Evolutionary conservation across 257 asterid genomes (phyloP).

Genomic region (Fraxinus americana): DNA sequence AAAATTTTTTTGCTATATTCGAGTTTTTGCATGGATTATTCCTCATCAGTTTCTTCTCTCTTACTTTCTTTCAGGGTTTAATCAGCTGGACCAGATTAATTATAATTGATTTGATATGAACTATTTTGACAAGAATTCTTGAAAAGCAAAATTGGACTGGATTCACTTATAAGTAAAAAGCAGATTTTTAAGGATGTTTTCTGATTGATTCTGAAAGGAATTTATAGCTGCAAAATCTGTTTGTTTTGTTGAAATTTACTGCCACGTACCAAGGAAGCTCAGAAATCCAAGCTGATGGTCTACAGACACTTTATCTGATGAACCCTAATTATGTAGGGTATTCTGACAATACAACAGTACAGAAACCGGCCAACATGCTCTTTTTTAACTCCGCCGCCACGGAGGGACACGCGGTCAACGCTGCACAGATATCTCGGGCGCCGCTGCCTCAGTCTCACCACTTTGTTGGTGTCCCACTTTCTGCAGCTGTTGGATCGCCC

Average conservation of each 20-base stretch:
- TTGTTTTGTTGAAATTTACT: slow-evolving; percentile 10
- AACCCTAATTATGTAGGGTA: slow-evolving; percentile 61
- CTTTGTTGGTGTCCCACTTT: slow-evolving; percentile 42
- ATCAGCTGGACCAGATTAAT: slow-evolving; percentile 11
- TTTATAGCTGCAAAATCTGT: background rate
- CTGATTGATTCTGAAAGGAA: background rate
- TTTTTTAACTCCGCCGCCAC: slow-evolving; percentile 30
- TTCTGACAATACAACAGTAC: slow-evolving; percentile 40
- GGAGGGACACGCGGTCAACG: slow-evolving; percentile 10
- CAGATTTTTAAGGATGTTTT: background rate
- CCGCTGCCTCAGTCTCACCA: slow-evolving; percentile 43
- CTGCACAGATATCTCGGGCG: slow-evolving; percentile 34
- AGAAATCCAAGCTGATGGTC: slow-evolving; percentile 64
- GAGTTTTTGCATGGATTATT: slow-evolving; percentile 40
- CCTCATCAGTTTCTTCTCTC: slow-evolving; percentile 18
- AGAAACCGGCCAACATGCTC: slow-evolving; percentile 35
- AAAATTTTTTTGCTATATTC: slow-evolving; percentile 24
- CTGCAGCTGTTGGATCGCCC: slow-evolving; percentile 22
- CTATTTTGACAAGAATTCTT: background rate
- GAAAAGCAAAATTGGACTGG: background rate
- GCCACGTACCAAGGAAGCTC: slow-evolving; percentile 65
- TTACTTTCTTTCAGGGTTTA: slow-evolving; percentile 32
- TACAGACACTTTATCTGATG: slow-evolving; percentile 73
- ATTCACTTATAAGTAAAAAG: background rate
- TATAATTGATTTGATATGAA: too few relatives aligned